Percentiles rank a stretch among this genome's conserved stretches.
Evolutionary conservation across 345 rosid genomes (phyloP).

Genomic region (Eucalyptus camaldulensis): DNA sequence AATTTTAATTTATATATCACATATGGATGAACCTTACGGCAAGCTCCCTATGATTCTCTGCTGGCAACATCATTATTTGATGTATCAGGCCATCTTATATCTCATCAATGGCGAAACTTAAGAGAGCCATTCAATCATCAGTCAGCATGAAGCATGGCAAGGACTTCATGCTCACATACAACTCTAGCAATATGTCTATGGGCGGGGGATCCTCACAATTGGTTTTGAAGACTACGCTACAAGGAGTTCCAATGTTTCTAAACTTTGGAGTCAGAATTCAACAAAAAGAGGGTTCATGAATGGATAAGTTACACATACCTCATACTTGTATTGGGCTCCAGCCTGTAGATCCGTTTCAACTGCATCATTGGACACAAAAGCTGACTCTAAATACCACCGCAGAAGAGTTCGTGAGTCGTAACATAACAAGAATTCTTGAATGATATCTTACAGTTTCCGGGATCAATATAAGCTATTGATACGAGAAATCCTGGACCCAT

Average conservation of each 20-base stretch:
- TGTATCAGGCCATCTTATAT: background rate
- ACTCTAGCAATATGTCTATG: background rate
- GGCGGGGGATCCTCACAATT: background rate
- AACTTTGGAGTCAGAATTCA: background rate
- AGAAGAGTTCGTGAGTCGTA: background rate
- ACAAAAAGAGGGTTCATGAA: background rate
- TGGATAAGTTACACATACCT: conserved; percentile 17
- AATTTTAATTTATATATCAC: background rate
- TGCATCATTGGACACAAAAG: conserved; percentile 11
- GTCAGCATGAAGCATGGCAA: background rate
- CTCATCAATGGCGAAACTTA: background rate
- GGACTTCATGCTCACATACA: background rate
- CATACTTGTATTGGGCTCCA: conserved; percentile 83
- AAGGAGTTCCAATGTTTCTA: background rate
- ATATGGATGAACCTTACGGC: background rate
- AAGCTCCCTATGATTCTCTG: background rate
- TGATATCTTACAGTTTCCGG: conserved; percentile 76
- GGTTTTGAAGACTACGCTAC: background rate
- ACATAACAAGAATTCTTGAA: background rate
- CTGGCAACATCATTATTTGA: background rate
- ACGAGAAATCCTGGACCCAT: conserved; percentile 96
- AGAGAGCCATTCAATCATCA: background rate
- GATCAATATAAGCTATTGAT: conserved; percentile 93
- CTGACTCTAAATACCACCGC: background rate
- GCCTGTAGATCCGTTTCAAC: conserved; percentile 97